Evolutionary conservation across 768 basidiomycete species (phyloP), one percentile per base, ranked within the genome.

Genomic region (Mycena latifolia): DNA sequence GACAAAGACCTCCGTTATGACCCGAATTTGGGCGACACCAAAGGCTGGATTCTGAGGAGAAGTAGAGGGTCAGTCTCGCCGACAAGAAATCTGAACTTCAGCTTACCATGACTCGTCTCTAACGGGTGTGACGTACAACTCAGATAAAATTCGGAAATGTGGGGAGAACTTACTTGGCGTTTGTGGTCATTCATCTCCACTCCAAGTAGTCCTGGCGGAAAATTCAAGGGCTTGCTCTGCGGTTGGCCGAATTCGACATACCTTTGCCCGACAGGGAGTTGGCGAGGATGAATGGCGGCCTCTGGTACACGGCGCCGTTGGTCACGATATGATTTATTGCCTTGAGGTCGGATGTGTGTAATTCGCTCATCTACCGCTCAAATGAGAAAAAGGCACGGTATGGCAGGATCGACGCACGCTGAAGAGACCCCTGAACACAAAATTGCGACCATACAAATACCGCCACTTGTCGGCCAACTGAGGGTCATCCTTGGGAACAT

Each of bases 391-490:
- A 35, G 14, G 33, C 8, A 35, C 33, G 33, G 6, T 35, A 14
- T 14, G 33, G 14, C 33, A 7, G 33, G 14, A 14, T 35, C 33
- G 14, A 18, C 48, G 48, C 25, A 50, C 48, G 14, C 48, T 50
- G 48, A 50, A 50, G 1, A 81, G 55, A 0, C 73, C 76, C 31
- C 71, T 73, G 61, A 76, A 81, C 43, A 54, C 70, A 41, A 82
- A 45, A 8, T 76, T 79, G 0, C 39, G 57, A 1, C 84, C 84
- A 55, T 82, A 80, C 48, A 80, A 55, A 20, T 71, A 57, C 18
- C 76, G 55, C 84, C 83, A 85, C 61, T 73, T 48, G 18, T 78
- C 75, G 10, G 76, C 60, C 20, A 77, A 55, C 5, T 68, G 63
- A 0, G 69, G 63, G 31, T 74, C 71, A 6, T 79, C 74, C 75